These are phyloP conservation scores for Hippophae gyantsensis DNA, from an alignment of 306 rosid genomes.

Conservation along the genomic window DNA sequence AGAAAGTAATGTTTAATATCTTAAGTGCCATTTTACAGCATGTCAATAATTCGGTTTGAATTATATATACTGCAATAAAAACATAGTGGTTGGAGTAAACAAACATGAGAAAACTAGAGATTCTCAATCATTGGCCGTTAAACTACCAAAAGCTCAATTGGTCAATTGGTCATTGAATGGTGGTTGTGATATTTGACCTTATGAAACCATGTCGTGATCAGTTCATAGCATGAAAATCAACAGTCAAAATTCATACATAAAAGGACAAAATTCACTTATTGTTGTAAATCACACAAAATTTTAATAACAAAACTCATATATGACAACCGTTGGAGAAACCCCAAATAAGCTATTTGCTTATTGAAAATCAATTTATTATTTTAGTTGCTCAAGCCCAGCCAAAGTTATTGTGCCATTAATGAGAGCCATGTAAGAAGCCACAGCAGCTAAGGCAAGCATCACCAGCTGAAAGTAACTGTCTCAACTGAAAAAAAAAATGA, in stretches of 20 bases:
- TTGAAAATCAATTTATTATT: background rate
- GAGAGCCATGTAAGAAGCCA: background rate
- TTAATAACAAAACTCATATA: no score
- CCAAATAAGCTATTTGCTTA: no score
- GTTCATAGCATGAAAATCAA: conserved; percentile 12
- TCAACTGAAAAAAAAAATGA: conserved; percentile 2
- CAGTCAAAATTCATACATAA: background rate
- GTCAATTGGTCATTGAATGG: conserved; percentile 20
- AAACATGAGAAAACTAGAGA: no score
- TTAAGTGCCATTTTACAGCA: no score
- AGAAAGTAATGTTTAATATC: no score
- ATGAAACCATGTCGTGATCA: background rate
- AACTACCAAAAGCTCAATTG: conserved; percentile 7
- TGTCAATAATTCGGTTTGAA: no score
- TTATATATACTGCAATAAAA: no score
- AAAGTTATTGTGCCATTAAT: background rate
- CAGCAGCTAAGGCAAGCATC: conserved; percentile 8
- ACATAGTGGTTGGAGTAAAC: no score
- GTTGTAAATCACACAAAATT: no score
- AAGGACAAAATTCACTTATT: no score
- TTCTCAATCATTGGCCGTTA: conserved; percentile 17
- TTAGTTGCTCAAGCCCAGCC: conserved; percentile 13
- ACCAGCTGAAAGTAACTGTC: conserved; percentile 24
- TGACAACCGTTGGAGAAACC: no score
- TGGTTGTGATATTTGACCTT: conserved; percentile 15